A percentile compares a stretch with the other conserved stretches of the same genome.
phyloP scores from a whole-genome alignment of 768 basidiomycete genomes.

The Hericium coralloides region DNA sequence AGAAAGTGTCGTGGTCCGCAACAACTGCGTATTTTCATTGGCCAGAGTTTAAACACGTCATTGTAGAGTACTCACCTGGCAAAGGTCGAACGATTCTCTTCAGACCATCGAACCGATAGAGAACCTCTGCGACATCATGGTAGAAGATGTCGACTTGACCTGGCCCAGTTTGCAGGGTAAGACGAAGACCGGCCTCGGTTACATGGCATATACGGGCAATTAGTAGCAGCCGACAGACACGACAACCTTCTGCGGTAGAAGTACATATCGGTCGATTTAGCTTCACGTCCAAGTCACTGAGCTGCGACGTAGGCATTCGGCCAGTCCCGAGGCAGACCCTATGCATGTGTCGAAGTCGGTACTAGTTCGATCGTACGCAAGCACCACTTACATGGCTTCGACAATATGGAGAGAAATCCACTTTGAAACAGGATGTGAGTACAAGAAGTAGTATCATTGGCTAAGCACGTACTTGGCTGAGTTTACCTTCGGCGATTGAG shows the following conservation, averaged over 20 bases:
- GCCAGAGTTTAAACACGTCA: slow-evolving; percentile 7
- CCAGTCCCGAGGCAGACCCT: slow-evolving; percentile 15
- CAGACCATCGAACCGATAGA: slow-evolving; percentile 11
- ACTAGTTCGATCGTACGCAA: background rate
- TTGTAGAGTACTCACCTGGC: slow-evolving; percentile 1
- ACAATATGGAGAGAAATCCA: slow-evolving; percentile 12
- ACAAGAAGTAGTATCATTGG: background rate
- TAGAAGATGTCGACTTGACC: slow-evolving; percentile 7
- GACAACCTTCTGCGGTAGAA: slow-evolving; percentile 6
- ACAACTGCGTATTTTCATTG: slow-evolving; percentile 27
- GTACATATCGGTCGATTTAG: background rate
- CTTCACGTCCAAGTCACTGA: background rate
- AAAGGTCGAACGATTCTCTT: slow-evolving; percentile 11
- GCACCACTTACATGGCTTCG: slow-evolving; percentile 9
- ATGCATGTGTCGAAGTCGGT: background rate
- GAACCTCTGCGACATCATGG: slow-evolving; percentile 6
- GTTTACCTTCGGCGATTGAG: slow-evolving; percentile 1
- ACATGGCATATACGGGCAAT: slow-evolving; percentile 8
- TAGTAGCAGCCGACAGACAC: slow-evolving; percentile 8
- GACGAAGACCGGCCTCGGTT: slow-evolving; percentile 7
- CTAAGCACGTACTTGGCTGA: slow-evolving; percentile 1
- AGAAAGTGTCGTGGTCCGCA: slow-evolving; percentile 32
- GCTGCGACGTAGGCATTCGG: slow-evolving; percentile 8
- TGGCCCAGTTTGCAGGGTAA: slow-evolving; percentile 5
- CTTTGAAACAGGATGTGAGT: background rate